Evolutionary conservation across 441 rosid genomes (phyloP).

Genomic region (Populus tomentosa): DNA sequence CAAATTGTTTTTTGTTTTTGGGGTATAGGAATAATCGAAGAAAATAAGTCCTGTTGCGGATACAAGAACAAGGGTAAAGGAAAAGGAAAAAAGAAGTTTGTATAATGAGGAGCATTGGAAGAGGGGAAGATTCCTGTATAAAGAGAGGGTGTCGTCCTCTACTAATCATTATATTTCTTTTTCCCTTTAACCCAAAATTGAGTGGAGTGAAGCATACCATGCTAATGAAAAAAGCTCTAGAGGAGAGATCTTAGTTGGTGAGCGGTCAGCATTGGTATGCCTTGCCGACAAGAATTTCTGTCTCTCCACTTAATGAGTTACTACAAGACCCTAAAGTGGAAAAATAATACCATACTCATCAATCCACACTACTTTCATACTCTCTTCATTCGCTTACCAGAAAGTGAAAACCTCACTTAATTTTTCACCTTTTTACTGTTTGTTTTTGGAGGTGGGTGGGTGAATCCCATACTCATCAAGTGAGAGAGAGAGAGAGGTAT

Average conservation of each 20-base stretch:
- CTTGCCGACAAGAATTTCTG: constrained; percentile 73
- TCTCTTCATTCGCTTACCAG: constrained; percentile 3
- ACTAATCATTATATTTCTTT: constrained; percentile 37
- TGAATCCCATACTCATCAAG: constrained; percentile 16
- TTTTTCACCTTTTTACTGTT: constrained; percentile 21
- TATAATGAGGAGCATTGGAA: constrained; percentile 31
- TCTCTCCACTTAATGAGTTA: constrained; percentile 46
- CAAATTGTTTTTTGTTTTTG: neutral
- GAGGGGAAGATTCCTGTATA: constrained; percentile 48
- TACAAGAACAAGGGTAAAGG: neutral
- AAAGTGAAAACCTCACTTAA: constrained; percentile 18
- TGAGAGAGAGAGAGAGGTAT: neutral
- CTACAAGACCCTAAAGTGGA: constrained; percentile 13
- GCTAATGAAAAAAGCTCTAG: neutral
- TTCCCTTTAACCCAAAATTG: constrained; percentile 31
- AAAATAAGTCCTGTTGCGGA: neutral
- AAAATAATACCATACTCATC: constrained; percentile 18
- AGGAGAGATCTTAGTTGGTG: constrained; percentile 47
- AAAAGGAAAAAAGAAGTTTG: neutral
- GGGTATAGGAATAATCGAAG: neutral
- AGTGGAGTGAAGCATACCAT: constrained; percentile 38
- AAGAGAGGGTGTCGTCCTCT: constrained; percentile 34
- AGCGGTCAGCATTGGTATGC: constrained; percentile 49
- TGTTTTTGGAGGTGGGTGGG: constrained; percentile 21
- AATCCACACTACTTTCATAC: constrained; percentile 16